Evolutionary conservation across 345 rosid species (phyloP), one percentile per base, ranked within the genome.

Genomic region (Dipteronia dyeriana): DNA sequence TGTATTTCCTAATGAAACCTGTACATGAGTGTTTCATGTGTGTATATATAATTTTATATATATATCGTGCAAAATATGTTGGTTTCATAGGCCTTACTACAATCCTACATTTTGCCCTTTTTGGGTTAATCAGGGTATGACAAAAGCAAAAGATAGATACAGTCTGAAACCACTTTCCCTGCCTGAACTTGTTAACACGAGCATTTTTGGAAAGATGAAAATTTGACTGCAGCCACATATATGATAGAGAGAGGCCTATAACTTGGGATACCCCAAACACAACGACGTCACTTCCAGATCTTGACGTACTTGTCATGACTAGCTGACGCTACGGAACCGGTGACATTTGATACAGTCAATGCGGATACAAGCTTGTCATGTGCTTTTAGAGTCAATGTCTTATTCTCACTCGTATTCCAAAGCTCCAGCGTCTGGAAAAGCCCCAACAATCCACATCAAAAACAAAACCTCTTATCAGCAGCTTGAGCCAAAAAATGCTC

Each of bases 291-390:
- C 77, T 88, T 86, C 91, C 92, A 89, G 79, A 87, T 73, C 82
- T 87, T 89, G 74, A 87, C 78, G 26, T 31, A 74, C 67, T 74
- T 83, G 73, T 89, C 89, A 23, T 80, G 87, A 80, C 92, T 84
- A 1, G 86, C 81, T 1, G 89, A 84, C 57, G 89, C 90, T 53
- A 89, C 76, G 75, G 84, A 68, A 54, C 89, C 88, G 0, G 70
- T 79, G 9, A 63, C 82, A 68, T 38, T 80, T 11, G 92, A 87
- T 75, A 79, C 90, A 34, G 90, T 84, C 71, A 89, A 79, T 3
- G 85, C 75, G 14, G 92, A 79, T 63, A 87, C 77, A 8, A 73
- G 69, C 43, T 81, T 66, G 13, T 87, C 87, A 14, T 89, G 92
- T 1, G 90, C 89, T 23, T 51, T 66, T 12, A 81, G 31, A 2